A percentile compares a stretch with the other conserved stretches of the same genome.
Conservation (phyloP, 1,284 basidiomycete genomes). For the Abortiporus biennis region DNA sequence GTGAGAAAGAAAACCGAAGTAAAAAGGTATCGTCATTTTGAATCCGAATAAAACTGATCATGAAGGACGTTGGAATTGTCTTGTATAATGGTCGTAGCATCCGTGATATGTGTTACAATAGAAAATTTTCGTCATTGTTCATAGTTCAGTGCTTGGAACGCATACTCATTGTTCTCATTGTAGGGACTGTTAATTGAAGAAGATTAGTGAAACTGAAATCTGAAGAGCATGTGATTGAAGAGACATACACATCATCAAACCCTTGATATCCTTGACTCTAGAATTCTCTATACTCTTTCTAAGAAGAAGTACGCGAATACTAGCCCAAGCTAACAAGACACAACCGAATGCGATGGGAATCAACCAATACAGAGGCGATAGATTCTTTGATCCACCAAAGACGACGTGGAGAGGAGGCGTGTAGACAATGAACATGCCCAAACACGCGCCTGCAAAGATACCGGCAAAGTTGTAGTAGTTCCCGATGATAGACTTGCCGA, state of each 20-base stretch:
- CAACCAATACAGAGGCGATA: conserved; percentile 64
- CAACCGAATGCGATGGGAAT: conserved; percentile 57
- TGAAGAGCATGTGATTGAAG: neutral
- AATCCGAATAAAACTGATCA: too few species aligned
- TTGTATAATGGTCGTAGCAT: too few species aligned
- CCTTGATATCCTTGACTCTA: conserved; percentile 58
- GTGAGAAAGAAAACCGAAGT: too few species aligned
- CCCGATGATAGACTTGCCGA: conserved; percentile 47
- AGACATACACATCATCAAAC: conserved; percentile 63
- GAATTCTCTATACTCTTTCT: conserved; percentile 48
- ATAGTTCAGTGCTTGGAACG: conserved; percentile 37
- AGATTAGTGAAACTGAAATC: conserved; percentile 7
- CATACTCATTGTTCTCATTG: conserved; percentile 63
- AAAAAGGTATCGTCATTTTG: too few species aligned
- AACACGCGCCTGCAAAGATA: conserved; percentile 53
- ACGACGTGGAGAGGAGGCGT: conserved; percentile 63
- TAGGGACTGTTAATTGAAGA: conserved; percentile 49
- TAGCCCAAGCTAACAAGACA: conserved; percentile 55
- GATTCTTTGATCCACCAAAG: conserved; percentile 52
- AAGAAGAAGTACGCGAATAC: conserved; percentile 49
- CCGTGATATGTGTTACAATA: too few species aligned
- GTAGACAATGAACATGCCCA: conserved; percentile 66
- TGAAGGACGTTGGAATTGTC: too few species aligned
- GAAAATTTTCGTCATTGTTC: too few species aligned
- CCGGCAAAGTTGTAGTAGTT: conserved; percentile 64